A percentile compares a stretch with the other conserved stretches of the same genome.
These are phyloP conservation scores for Alternaria incomplexa DNA, from an alignment of 2,329 filamentous ascomycete species.

Conservation along the genomic window DNA sequence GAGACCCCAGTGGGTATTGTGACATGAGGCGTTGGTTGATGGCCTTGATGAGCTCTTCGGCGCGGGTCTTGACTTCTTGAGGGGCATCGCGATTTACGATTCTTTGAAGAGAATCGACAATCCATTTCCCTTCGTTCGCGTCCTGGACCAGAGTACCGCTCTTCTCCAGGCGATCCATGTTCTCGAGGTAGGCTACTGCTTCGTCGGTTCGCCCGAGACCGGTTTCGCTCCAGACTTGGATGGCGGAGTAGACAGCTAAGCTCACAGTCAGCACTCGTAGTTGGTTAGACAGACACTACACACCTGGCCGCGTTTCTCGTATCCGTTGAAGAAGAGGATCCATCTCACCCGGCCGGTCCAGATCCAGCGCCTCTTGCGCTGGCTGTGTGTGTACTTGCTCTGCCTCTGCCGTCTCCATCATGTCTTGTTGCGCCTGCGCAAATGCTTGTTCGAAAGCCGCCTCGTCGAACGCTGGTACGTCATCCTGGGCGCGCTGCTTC, in stretches of 20 bases:
- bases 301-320: conserved; percentile 43
- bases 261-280: conserved; percentile 19
- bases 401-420: conserved; percentile 33
- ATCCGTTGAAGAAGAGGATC: conserved; percentile 42
- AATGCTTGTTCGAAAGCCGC: conserved; percentile 64
- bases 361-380: conserved; percentile 21
- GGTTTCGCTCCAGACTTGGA: conserved; percentile 43
- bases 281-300: conserved; percentile 25
- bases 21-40: conserved; percentile 48
- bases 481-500: conserved; percentile 43
- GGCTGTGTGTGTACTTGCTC: conserved; percentile 22
- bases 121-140: conserved; percentile 41
- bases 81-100: conserved; percentile 34
- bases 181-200: conserved; percentile 32
- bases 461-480: conserved; percentile 57
- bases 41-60: conserved; percentile 33
- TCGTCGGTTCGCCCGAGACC: conserved; percentile 35
- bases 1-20: conserved; percentile 36
- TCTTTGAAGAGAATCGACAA: conserved; percentile 39
- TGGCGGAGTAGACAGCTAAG: conserved; percentile 40
- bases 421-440: conserved; percentile 54
- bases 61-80: conserved; percentile 31
- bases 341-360: conserved; percentile 32
- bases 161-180: conserved; percentile 33
- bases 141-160: conserved; percentile 35